Percentiles rank a stretch among this genome's conserved stretches.
Conservation (phyloP, 2,329 filamentous ascomycete genomes). For the Talaromyces sp. region DNA sequence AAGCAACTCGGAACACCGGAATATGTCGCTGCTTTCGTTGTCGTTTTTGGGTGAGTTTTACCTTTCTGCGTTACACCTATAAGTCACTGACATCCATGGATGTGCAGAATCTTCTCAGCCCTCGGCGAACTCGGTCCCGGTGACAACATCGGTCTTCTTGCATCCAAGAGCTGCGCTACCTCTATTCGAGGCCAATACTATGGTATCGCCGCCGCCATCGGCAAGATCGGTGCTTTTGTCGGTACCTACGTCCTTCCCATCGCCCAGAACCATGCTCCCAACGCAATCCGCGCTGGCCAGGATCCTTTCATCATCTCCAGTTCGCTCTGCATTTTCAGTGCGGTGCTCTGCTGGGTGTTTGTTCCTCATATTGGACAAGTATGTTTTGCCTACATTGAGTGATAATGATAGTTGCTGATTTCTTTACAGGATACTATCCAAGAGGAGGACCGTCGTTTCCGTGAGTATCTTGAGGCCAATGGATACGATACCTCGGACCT, state of each 20-base stretch:
- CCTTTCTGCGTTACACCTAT: background rate
- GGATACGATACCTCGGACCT: constrained; percentile 70
- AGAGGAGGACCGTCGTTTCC: constrained; percentile 71
- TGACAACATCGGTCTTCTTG: constrained; percentile 85
- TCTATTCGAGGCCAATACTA: constrained; percentile 77
- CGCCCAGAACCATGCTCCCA: constrained; percentile 57
- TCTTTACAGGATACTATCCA: constrained; percentile 69
- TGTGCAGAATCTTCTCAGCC: constrained; percentile 62
- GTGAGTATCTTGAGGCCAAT: constrained; percentile 66
- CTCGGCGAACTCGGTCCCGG: constrained; percentile 81
- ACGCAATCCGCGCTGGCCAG: constrained; percentile 62
- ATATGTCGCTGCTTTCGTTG: constrained; percentile 71
- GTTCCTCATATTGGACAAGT: constrained; percentile 69
- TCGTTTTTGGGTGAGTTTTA: constrained; percentile 62
- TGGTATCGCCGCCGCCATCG: constrained; percentile 47
- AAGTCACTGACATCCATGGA: background rate
- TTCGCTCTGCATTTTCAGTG: constrained; percentile 71
- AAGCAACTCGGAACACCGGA: constrained; percentile 60
- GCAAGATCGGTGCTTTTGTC: constrained; percentile 66
- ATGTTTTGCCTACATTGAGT: constrained; percentile 1
- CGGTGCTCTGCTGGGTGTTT: constrained; percentile 61
- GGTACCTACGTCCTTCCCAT: constrained; percentile 80
- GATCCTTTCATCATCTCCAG: constrained; percentile 89
- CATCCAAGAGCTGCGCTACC: constrained; percentile 83
- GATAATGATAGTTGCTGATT: background rate